phyloP scores from a whole-genome alignment of 1,139 yeast species.

The Pneumocystis murina region DNA sequence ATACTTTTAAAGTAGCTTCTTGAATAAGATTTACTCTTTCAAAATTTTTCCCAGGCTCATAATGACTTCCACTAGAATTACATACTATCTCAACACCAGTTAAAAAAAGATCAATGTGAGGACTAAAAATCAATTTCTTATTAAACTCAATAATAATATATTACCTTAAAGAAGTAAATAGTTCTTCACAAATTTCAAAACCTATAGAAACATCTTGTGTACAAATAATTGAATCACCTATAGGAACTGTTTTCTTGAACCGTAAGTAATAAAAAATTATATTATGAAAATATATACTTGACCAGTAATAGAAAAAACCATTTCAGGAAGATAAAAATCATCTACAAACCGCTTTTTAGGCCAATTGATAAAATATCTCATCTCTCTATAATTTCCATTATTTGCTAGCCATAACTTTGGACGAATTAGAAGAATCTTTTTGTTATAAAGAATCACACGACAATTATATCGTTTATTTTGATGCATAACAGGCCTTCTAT shows the following conservation, averaged over 20 bases:
- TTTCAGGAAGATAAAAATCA: constrained; percentile 52
- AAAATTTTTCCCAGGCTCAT: constrained; percentile 77
- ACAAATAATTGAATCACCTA: constrained; percentile 82
- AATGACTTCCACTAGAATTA: constrained; percentile 92
- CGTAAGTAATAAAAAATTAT: not conserved
- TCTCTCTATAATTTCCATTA: constrained; percentile 94
- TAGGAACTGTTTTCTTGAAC: constrained; percentile 33
- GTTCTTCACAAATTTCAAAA: constrained; percentile 93
- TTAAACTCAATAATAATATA: not conserved
- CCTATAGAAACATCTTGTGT: constrained; percentile 81
- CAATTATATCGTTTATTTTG: constrained; percentile 83
- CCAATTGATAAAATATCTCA: constrained; percentile 97
- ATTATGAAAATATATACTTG: constrained; percentile 26
- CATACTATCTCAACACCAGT: constrained; percentile 95
- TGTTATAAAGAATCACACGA: constrained; percentile 66
- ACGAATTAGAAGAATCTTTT: constrained; percentile 64
- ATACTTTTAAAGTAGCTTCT: constrained; percentile 48
- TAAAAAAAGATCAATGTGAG: constrained; percentile 78
- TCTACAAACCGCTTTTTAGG: constrained; percentile 61
- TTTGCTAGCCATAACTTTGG: constrained; percentile 89
- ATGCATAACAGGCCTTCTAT: constrained; percentile 51
- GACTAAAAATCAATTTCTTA: constrained; percentile 34
- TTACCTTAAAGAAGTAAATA: constrained; percentile 59
- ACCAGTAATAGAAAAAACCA: constrained; percentile 43
- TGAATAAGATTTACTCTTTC: constrained; percentile 70